A percentile compares a stretch with the other conserved stretches of the same genome.
These are phyloP conservation scores for Candolleomyces eurysporus DNA, from an alignment of 768 basidiomycete species.

Conservation along the genomic window DNA sequence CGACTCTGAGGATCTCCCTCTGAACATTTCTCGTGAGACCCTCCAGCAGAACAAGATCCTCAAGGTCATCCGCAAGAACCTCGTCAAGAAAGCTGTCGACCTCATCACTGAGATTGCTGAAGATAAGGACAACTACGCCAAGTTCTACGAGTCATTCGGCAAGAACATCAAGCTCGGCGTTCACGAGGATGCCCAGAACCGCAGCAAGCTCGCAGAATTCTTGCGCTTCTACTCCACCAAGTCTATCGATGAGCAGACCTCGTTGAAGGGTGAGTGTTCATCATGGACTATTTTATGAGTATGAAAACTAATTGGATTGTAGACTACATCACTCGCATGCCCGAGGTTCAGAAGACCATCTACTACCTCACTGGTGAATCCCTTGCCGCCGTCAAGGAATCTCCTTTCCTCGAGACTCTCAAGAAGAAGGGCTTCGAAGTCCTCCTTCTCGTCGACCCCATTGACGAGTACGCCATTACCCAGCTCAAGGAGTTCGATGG, in stretches of 20 bases:
- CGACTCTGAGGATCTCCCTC: conserved; percentile 98
- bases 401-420: conserved; percentile 98
- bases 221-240: conserved; percentile 98
- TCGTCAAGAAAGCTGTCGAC: conserved; percentile 98
- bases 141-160: conserved; percentile 98
- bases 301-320: neutral
- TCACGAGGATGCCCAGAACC: conserved; percentile 98
- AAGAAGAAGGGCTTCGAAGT: conserved; percentile 99
- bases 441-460: conserved; percentile 95
- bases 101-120: conserved; percentile 94
- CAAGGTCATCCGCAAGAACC: conserved; percentile 99
- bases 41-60: conserved; percentile 99
- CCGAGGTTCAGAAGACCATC: conserved; percentile 96
- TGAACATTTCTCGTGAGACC: conserved; percentile 99
- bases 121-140: conserved; percentile 97
- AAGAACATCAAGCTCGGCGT: conserved; percentile 99
- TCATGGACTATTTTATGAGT: neutral
- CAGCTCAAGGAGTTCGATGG: conserved; percentile 99
- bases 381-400: conserved; percentile 84
- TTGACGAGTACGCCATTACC: conserved; percentile 97
- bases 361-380: conserved; percentile 99
- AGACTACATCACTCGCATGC: conserved; percentile 99
- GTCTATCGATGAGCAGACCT: conserved; percentile 83
- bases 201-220: conserved; percentile 99
- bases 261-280: conserved; percentile 74